Evolutionary conservation across 306 rosid species (phyloP).

Genomic region (Ormosia semicastrata): DNA sequence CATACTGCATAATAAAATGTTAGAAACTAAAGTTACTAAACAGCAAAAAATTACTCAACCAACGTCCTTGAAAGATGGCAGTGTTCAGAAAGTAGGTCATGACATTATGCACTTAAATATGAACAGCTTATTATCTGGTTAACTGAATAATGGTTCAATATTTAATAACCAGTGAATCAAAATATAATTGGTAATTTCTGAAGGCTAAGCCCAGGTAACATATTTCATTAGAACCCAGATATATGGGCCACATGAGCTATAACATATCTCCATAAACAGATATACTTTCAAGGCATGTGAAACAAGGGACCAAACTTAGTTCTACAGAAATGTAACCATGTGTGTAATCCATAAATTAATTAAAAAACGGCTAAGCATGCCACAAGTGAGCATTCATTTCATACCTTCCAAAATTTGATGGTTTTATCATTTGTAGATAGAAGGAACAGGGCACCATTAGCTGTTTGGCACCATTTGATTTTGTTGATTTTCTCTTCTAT

Average conservation of each 20-base stretch:
- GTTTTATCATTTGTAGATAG: conserved; percentile 96
- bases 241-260: background rate
- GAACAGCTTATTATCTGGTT: background rate
- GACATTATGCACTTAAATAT: background rate
- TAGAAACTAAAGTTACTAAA: background rate
- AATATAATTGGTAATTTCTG: background rate
- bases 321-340: background rate
- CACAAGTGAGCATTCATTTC: conserved; percentile 20
- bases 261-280: background rate
- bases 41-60: background rate
- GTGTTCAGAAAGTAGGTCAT: background rate
- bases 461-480: conserved; percentile 98
- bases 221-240: background rate
- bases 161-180: background rate
- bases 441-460: conserved; percentile 91
- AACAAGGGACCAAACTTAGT: conserved; percentile 1
- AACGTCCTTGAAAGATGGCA: background rate
- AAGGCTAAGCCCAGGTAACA: background rate
- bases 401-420: conserved; percentile 97
- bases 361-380: background rate
- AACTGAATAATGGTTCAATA: background rate
- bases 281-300: background rate
- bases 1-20: background rate
- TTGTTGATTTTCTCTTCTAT: conserved; percentile 99
- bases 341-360: background rate